Evolutionary conservation across 2,329 filamentous ascomycete genomes (phyloP).

Genomic region (Alternaria tenuissima): DNA sequence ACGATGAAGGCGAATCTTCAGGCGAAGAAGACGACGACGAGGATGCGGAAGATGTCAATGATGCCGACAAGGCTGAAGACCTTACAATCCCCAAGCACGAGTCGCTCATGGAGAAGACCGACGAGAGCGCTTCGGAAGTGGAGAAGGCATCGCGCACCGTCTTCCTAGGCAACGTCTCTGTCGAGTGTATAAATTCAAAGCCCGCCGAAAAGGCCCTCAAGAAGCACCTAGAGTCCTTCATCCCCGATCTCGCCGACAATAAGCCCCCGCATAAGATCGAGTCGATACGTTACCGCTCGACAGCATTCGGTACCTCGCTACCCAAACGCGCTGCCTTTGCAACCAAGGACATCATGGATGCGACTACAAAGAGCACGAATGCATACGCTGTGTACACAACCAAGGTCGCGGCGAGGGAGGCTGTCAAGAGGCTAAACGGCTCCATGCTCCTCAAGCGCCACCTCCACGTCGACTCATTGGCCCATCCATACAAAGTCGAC

Average conservation of each 20-base stretch:
- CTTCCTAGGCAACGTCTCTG: conserved; percentile 91
- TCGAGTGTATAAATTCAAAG: conserved; percentile 82
- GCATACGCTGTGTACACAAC: conserved; percentile 92
- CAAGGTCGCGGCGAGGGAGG: conserved; percentile 75
- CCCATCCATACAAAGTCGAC: conserved; percentile 83
- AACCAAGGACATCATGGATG: conserved; percentile 86
- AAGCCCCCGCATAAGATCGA: conserved; percentile 75
- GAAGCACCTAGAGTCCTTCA: conserved; percentile 78
- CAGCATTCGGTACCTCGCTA: conserved; percentile 80
- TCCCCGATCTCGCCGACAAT: conserved; percentile 60
- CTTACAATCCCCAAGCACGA: conserved; percentile 61
- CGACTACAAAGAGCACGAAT: conserved; percentile 91
- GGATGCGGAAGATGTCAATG: conserved; percentile 11
- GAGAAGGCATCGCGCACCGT: conserved; percentile 90
- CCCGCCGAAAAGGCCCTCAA: conserved; percentile 79
- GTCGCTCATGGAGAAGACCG: conserved; percentile 52
- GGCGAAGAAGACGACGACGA: neutral
- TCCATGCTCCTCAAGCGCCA: conserved; percentile 85
- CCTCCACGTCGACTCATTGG: conserved; percentile 87
- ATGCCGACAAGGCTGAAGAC: conserved; percentile 55
- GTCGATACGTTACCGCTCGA: conserved; percentile 92
- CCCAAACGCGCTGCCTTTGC: conserved; percentile 96
- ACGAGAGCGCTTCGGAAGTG: conserved; percentile 64
- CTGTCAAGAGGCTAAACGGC: conserved; percentile 81
- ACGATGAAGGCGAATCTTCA: conserved; percentile 48